A percentile compares a stretch with the other conserved stretches of the same genome.
phyloP scores from a whole-genome alignment of 2,329 filamentous ascomycete genomes.

The Colletotrichum truncatum region DNA sequence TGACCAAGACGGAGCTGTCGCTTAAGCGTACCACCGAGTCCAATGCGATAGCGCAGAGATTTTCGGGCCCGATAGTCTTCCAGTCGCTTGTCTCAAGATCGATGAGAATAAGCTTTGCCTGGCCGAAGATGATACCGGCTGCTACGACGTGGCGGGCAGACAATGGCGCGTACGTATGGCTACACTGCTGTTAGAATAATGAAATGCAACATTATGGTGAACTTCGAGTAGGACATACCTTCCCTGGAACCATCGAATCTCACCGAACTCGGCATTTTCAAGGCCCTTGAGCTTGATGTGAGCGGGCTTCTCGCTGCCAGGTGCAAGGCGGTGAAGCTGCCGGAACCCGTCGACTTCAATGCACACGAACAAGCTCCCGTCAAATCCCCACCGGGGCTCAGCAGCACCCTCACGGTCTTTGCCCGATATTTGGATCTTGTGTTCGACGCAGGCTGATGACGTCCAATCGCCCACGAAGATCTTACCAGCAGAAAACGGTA shows the following conservation, averaged over 20 bases:
- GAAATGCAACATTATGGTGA: background rate
- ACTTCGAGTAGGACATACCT: constrained; percentile 40
- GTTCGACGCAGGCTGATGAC: constrained; percentile 39
- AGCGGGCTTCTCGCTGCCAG: constrained; percentile 36
- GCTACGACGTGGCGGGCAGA: constrained; percentile 46
- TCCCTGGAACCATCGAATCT: constrained; percentile 40
- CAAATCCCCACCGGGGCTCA: constrained; percentile 60
- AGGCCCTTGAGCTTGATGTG: constrained; percentile 47
- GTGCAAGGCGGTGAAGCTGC: constrained; percentile 53
- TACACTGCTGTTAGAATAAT: constrained; percentile 31
- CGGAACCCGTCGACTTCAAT: constrained; percentile 57
- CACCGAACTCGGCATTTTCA: constrained; percentile 51
- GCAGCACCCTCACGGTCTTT: constrained; percentile 50
- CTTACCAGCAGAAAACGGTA: constrained; percentile 59
- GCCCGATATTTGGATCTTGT: constrained; percentile 50
- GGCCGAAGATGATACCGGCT: constrained; percentile 41
- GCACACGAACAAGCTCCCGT: constrained; percentile 57
- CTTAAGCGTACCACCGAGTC: constrained; percentile 46
- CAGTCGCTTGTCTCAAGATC: constrained; percentile 44
- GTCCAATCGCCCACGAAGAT: constrained; percentile 55
- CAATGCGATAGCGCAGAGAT: constrained; percentile 38
- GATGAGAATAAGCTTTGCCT: constrained; percentile 46
- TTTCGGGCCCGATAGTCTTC: constrained; percentile 37
- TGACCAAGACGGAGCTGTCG: constrained; percentile 45
- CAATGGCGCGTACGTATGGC: constrained; percentile 50